Evolutionary conservation across 257 asterid species (phyloP).

Genomic region (Osmanthus fragrans): DNA sequence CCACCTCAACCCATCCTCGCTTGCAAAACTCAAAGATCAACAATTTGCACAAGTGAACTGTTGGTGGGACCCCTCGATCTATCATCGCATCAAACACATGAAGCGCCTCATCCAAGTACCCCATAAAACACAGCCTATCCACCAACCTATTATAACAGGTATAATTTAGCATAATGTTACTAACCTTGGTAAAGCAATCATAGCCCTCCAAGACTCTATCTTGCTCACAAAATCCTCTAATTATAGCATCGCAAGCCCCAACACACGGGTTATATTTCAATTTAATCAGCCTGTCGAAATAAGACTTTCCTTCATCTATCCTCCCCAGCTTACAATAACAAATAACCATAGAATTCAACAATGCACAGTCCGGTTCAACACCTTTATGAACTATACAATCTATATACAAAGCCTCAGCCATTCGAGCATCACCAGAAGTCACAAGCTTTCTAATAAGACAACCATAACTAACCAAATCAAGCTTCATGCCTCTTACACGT

Average conservation of each 20-base stretch:
- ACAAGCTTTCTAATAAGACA: constrained; percentile 49
- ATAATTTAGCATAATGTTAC: constrained; percentile 28
- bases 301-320: constrained; percentile 51
- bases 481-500: constrained; percentile 40
- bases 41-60: constrained; percentile 49
- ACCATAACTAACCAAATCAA: constrained; percentile 36
- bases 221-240: constrained; percentile 33
- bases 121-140: constrained; percentile 39
- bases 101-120: constrained; percentile 52
- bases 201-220: constrained; percentile 47
- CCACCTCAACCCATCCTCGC: constrained; percentile 56
- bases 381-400: constrained; percentile 34
- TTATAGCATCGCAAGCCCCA: constrained; percentile 45
- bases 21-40: constrained; percentile 45
- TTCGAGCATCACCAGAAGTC: constrained; percentile 34
- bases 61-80: constrained; percentile 42
- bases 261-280: constrained; percentile 35
- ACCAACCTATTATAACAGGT: constrained; percentile 54
- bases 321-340: constrained; percentile 57
- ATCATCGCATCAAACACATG: constrained; percentile 44
- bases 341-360: constrained; percentile 57
- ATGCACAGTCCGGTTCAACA: constrained; percentile 25
- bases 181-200: constrained; percentile 35
- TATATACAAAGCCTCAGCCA: constrained; percentile 47
- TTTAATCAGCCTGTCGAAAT: constrained; percentile 39